Percentiles rank a stretch among this genome's conserved stretches.
Conservation (phyloP, 2,329 filamentous ascomycete species). For the Botryotinia convoluta region DNA sequence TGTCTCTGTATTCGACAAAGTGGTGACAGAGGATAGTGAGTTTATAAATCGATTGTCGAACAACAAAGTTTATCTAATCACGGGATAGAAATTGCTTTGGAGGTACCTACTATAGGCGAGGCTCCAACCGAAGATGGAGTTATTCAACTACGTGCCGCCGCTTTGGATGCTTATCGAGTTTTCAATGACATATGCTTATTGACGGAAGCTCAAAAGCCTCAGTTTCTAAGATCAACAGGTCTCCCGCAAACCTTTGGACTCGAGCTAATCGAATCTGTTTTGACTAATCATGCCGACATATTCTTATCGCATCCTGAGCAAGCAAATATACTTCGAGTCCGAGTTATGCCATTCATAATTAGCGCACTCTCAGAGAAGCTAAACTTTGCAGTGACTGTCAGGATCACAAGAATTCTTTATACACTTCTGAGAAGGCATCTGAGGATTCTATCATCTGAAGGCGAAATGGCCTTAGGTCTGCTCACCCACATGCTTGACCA, state of each 20-base stretch:
- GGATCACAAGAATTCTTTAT: slow-evolving; percentile 79
- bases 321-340: slow-evolving; percentile 69
- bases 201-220: slow-evolving; percentile 77
- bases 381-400: slow-evolving; percentile 77
- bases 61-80: slow-evolving; percentile 20
- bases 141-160: slow-evolving; percentile 68
- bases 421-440: slow-evolving; percentile 78
- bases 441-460: slow-evolving; percentile 70
- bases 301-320: slow-evolving; percentile 80
- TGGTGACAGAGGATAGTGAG: slow-evolving; percentile 75
- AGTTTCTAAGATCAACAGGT: slow-evolving; percentile 76
- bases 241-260: slow-evolving; percentile 81
- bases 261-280: slow-evolving; percentile 86
- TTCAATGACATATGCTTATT: slow-evolving; percentile 88
- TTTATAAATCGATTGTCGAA: slow-evolving; percentile 25
- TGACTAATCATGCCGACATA: slow-evolving; percentile 79
- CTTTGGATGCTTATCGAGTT: slow-evolving; percentile 81
- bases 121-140: slow-evolving; percentile 63
- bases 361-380: slow-evolving; percentile 74
- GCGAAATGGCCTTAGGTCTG: slow-evolving; percentile 76
- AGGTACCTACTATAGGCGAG: slow-evolving; percentile 61
- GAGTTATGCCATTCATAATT: slow-evolving; percentile 81
- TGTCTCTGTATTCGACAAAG: slow-evolving; percentile 89
- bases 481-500: slow-evolving; percentile 86
- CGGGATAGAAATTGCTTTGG: slow-evolving; percentile 40